Evolutionary conservation across 129 eudicot genomes (phyloP), one percentile per base, ranked within the genome.

Genomic region (carrot (Daucus carota)): DNA sequence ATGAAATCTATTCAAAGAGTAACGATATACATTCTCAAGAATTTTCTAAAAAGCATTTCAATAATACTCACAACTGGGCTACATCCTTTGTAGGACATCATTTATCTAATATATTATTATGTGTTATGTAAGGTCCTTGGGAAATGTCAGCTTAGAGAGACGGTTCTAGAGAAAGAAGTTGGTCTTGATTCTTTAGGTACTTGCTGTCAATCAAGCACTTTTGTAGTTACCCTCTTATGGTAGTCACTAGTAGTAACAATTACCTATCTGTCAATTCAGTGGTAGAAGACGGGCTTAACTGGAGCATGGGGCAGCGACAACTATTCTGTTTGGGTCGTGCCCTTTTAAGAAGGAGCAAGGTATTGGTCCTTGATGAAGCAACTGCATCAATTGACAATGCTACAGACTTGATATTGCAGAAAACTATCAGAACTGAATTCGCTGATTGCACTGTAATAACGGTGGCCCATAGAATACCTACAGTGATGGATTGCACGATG

Each of bases 291-390:
- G 98, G 98, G 76, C 79, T 90, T 38, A 94, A 94, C 52, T 94
- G 98, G 98, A 94, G 98, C 88, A 87, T 94, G 97, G 98, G 98
- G 54, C 98, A 94, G 77, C 82, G 96, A 15, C 97, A 94, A 62
- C 63, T 91, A 81, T 91, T 91, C 67, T 94, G 96, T 28, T 82
- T 94, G 84, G 99, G 99, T 29, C 97, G 98, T 22, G 98, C 96
- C 18, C 79, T 94, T 60, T 78, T 94, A 59, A 94, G 96, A 70
- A 80, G 82, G 80, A 84, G 97, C 85, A 94, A 90, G 88, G 83
- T 94, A 7, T 71, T 94, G 83, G 97, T 94, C 47, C 93, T 94
- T 29, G 98, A 94, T 78, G 98, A 94, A 82, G 97, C 97, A 69
- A 94, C 97, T 75, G 97, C 97, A 5, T 94, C 97, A 18, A 85